Conservation (phyloP, 352 stramenopile species). For the Pythium aquatile region DNA sequence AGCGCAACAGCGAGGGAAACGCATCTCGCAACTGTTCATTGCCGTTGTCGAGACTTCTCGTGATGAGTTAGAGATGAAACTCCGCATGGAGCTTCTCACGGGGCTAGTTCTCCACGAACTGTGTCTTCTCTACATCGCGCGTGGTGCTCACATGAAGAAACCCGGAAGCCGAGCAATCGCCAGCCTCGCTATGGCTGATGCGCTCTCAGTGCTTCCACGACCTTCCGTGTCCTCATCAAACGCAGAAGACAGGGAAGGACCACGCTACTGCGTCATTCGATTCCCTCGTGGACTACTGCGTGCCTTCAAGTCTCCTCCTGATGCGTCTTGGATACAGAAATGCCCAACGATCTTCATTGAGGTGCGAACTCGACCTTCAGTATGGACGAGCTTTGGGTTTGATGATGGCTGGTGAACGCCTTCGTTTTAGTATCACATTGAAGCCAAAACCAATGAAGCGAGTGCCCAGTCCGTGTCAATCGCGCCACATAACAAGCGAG, state of each 20-base stretch:
- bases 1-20: background rate
- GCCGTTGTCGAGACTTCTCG: background rate
- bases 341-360: constrained; percentile 10
- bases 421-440: constrained; percentile 15
- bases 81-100: constrained; percentile 4
- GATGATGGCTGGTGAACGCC: background rate
- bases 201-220: constrained; percentile 8
- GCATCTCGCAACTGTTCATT: constrained; percentile 12
- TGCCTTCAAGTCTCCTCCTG: background rate
- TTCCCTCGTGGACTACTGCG: background rate
- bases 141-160: constrained; percentile 3
- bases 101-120: constrained; percentile 9
- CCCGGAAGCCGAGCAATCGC: background rate
- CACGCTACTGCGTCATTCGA: constrained; percentile 3
- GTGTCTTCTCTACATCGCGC: constrained; percentile 15
- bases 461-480: no score
- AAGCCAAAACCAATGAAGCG: background rate
- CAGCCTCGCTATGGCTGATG: constrained; percentile 9
- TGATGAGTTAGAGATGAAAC: background rate
- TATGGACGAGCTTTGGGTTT: background rate
- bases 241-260: background rate
- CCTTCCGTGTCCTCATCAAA: background rate
- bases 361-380: background rate
- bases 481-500: background rate
- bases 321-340: background rate